Conservation (phyloP, 495 filamentous ascomycete genomes). For the Xeromyces bisporus region DNA sequence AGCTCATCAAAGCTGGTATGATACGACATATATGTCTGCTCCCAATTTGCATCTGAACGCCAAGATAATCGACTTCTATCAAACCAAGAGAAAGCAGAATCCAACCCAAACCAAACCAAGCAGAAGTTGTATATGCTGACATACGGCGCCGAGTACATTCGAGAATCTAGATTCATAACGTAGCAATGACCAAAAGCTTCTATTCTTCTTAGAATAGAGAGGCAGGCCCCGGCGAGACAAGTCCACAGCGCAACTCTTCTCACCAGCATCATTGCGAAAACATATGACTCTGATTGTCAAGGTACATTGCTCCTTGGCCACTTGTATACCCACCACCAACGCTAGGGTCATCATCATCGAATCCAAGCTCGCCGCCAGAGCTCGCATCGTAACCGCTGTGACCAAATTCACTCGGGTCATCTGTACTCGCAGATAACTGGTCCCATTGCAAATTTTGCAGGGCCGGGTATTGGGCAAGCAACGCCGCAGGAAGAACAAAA, state of each 20-base stretch:
- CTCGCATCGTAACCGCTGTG: slow-evolving; percentile 83
- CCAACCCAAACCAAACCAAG: slow-evolving; percentile 1
- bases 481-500: slow-evolving; percentile 66
- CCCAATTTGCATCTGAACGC: slow-evolving; percentile 18
- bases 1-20: too few species aligned
- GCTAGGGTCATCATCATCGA: slow-evolving; percentile 32
- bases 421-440: slow-evolving; percentile 28
- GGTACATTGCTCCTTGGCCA: slow-evolving; percentile 20
- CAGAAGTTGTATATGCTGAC: not conserved
- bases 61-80: slow-evolving; percentile 17
- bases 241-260: too few species aligned
- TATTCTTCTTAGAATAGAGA: too few species aligned
- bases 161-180: too few species aligned
- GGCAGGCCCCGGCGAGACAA: too few species aligned
- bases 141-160: too few species aligned
- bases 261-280: too few species aligned
- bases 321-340: slow-evolving; percentile 18
- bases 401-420: slow-evolving; percentile 58
- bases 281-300: too few species aligned
- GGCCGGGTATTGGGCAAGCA: slow-evolving; percentile 83
- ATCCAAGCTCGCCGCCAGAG: slow-evolving; percentile 41
- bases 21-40: not conserved
- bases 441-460: slow-evolving; percentile 73
- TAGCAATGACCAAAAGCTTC: too few species aligned
- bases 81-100: too few species aligned